Percentiles rank a stretch among this genome's conserved stretches.
Conservation (phyloP, 768 basidiomycete genomes). For the Basidioascus undulatus region DNA sequence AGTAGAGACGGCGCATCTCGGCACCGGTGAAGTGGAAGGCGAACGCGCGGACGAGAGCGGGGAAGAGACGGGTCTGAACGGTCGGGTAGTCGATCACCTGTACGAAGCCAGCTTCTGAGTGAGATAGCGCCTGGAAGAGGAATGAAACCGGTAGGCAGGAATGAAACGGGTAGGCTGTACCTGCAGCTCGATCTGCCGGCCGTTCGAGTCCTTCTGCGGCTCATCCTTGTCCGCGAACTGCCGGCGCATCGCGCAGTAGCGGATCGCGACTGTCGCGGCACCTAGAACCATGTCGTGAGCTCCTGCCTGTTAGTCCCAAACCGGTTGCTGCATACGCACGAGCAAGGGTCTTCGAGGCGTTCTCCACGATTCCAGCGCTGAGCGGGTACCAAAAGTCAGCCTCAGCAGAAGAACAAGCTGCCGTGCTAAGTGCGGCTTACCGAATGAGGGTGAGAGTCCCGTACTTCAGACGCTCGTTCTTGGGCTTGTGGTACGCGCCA, state of each 20-base stretch:
- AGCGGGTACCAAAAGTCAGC: not conserved
- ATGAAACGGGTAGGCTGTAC: no score
- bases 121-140: no score
- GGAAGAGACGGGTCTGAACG: conserved; percentile 13
- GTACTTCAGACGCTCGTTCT: conserved; percentile 11
- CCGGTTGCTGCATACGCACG: no score
- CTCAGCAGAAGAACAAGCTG: no score
- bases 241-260: conserved; percentile 14
- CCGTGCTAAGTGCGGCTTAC: no score
- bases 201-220: conserved; percentile 8
- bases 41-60: conserved; percentile 6
- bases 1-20: conserved; percentile 10
- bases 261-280: conserved; percentile 14
- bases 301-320: no score
- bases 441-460: conserved; percentile 7
- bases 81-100: conserved; percentile 15
- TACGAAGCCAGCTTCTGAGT: no score
- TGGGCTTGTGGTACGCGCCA: conserved; percentile 10
- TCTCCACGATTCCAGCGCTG: conserved; percentile 12
- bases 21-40: conserved; percentile 11
- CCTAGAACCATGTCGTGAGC: no score
- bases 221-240: conserved; percentile 16
- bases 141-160: no score
- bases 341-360: conserved; percentile 12
- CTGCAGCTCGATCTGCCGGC: no score